Percentiles rank a stretch among this genome's conserved stretches.
phyloP scores from a whole-genome alignment of 495 filamentous ascomycete genomes.

The Schizothecium vesticola region DNA sequence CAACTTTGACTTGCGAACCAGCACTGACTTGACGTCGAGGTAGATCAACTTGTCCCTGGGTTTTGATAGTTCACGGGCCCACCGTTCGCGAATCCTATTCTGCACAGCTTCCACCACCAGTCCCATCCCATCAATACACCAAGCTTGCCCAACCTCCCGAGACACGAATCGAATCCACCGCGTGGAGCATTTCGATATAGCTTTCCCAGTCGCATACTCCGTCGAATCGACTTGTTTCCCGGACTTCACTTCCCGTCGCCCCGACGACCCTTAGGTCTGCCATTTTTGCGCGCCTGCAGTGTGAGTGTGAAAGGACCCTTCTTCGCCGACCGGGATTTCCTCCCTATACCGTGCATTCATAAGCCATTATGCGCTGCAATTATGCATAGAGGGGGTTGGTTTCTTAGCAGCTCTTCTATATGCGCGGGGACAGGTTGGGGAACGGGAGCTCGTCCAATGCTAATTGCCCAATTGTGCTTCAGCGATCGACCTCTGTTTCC shows the following conservation, averaged over 20 bases:
- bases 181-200: not conserved
- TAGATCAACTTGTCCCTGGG: not conserved
- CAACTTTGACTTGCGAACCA: not conserved
- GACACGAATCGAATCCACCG: not conserved
- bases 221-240: not conserved
- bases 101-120: not conserved
- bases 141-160: not conserved
- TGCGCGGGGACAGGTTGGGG: not conserved
- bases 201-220: not conserved
- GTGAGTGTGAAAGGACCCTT: constrained; percentile 8
- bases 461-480: constrained; percentile 12
- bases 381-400: constrained; percentile 9
- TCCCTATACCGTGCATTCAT: constrained; percentile 12
- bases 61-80: not conserved
- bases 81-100: not conserved
- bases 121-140: not conserved
- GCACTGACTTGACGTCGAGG: not conserved
- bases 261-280: not conserved
- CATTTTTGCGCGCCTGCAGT: not conserved
- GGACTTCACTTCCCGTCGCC: not conserved
- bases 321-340: constrained; percentile 13
- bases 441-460: not conserved
- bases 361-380: constrained; percentile 3
- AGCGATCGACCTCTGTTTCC: not conserved
- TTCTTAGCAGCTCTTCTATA: constrained; percentile 19